Percentiles rank a stretch among this genome's conserved stretches.
Conservation (phyloP, 768 basidiomycete genomes). For the Calocera cornea region DNA sequence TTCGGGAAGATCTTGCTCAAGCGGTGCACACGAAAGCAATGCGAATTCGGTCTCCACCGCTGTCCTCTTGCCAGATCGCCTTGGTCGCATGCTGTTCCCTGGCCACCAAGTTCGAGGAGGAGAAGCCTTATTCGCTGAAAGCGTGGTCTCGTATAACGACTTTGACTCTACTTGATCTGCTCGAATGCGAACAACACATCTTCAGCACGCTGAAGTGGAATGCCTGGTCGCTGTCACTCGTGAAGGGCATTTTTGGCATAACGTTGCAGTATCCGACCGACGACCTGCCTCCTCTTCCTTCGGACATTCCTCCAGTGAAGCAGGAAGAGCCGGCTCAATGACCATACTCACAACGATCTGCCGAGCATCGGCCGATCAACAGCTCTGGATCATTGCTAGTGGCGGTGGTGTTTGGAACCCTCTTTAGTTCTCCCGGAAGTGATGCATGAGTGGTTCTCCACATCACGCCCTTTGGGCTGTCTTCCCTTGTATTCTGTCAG, state of each 20-base stretch:
- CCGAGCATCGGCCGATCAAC: no score
- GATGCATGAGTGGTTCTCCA: no score
- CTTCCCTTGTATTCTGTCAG: no score
- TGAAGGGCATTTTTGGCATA: background rate
- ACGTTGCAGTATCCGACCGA: background rate
- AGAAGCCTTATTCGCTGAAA: background rate
- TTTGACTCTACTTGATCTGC: background rate
- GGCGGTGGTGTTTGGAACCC: no score
- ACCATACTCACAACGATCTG: no score
- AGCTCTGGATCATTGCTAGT: no score
- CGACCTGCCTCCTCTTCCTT: background rate
- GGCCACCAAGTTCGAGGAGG: background rate
- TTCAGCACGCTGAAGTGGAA: background rate
- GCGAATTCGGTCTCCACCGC: background rate
- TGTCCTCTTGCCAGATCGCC: background rate
- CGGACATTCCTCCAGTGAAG: background rate
- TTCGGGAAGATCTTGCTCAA: background rate
- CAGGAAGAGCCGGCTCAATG: no score
- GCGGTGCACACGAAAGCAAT: background rate
- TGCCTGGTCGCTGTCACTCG: background rate
- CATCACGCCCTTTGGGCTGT: no score
- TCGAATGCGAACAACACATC: background rate
- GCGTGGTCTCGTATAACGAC: background rate
- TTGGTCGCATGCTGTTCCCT: background rate
- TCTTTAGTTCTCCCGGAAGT: no score